These are phyloP conservation scores for Mycena galopus DNA, from an alignment of 768 basidiomycete genomes.

Conservation along the genomic window DNA sequence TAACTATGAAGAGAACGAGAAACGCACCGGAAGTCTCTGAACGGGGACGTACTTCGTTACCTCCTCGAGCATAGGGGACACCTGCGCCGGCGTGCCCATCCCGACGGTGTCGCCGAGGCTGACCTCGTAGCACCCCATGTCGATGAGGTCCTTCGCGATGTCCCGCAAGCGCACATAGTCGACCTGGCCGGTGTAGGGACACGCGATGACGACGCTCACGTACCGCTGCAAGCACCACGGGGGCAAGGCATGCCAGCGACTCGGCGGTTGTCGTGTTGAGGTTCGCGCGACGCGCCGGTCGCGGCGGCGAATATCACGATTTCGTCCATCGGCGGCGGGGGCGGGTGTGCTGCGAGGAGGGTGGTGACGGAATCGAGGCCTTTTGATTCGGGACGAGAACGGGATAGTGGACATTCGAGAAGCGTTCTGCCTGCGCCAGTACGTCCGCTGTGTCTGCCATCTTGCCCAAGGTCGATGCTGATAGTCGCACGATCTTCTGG, in stretches of 20 bases:
- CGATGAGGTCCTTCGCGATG: slow-evolving; percentile 75
- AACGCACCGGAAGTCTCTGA: slow-evolving; percentile 77
- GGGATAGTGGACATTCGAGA: slow-evolving; percentile 73
- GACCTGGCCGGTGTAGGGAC: slow-evolving; percentile 91
- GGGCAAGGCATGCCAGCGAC: no score
- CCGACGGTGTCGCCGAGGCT: slow-evolving; percentile 95
- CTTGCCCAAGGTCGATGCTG: slow-evolving; percentile 51
- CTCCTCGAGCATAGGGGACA: slow-evolving; percentile 77
- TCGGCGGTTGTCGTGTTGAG: no score
- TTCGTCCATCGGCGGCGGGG: slow-evolving; percentile 77
- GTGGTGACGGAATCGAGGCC: slow-evolving; percentile 75
- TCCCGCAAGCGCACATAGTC: slow-evolving; percentile 67
- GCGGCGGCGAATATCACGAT: slow-evolving; percentile 92
- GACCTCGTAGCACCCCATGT: slow-evolving; percentile 97
- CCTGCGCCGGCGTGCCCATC: slow-evolving; percentile 79
- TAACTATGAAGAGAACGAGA: not conserved
- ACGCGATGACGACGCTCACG: slow-evolving; percentile 85
- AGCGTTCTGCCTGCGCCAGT: slow-evolving; percentile 67
- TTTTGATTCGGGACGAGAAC: slow-evolving; percentile 87
- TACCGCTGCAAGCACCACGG: slow-evolving; percentile 86
- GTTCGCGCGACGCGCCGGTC: slow-evolving; percentile 89
- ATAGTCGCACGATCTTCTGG: not conserved
- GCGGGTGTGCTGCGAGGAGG: slow-evolving; percentile 60
- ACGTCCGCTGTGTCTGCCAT: slow-evolving; percentile 98
- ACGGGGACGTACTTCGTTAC: slow-evolving; percentile 74